A percentile compares a stretch with the other conserved stretches of the same genome.
phyloP scores from a whole-genome alignment of 225 moss, liverwort and hornwort genomes.

The Thuidium tamariscinum region DNA sequence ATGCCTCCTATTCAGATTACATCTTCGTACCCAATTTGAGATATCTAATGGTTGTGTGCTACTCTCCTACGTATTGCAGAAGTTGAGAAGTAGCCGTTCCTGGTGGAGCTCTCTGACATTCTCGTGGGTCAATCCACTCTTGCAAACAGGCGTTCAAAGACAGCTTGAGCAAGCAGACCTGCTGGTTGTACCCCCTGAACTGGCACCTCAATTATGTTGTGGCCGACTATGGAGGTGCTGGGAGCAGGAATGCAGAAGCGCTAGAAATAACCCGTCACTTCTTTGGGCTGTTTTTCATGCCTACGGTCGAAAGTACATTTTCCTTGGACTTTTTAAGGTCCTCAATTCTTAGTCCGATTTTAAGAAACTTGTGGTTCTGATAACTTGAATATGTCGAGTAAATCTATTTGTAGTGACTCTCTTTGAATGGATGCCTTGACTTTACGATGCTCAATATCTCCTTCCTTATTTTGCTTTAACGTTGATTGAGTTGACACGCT shows the following conservation, averaged over 20 bases:
- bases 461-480: neutral
- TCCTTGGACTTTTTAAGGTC: slow-evolving; percentile 67
- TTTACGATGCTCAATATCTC: neutral
- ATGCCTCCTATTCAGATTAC: neutral
- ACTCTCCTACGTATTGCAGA: slow-evolving; percentile 5
- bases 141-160: slow-evolving; percentile 56
- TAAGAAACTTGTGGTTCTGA: neutral
- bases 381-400: neutral
- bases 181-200: slow-evolving; percentile 53
- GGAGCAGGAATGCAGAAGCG: slow-evolving; percentile 42
- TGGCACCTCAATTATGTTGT: slow-evolving; percentile 65
- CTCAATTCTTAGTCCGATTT: neutral
- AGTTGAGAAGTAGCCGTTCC: slow-evolving; percentile 6
- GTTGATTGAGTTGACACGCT: neutral
- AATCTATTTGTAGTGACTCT: neutral
- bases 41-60: neutral
- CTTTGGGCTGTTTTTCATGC: slow-evolving; percentile 55
- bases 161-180: slow-evolving; percentile 64
- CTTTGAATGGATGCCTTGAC: neutral
- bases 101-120: slow-evolving; percentile 60
- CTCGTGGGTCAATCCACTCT: slow-evolving; percentile 79
- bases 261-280: slow-evolving; percentile 34
- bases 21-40: neutral
- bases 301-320: slow-evolving; percentile 58
- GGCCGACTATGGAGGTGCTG: slow-evolving; percentile 64